phyloP scores from a whole-genome alignment of 2,329 filamentous ascomycete species.

The Didymella sp. region DNA sequence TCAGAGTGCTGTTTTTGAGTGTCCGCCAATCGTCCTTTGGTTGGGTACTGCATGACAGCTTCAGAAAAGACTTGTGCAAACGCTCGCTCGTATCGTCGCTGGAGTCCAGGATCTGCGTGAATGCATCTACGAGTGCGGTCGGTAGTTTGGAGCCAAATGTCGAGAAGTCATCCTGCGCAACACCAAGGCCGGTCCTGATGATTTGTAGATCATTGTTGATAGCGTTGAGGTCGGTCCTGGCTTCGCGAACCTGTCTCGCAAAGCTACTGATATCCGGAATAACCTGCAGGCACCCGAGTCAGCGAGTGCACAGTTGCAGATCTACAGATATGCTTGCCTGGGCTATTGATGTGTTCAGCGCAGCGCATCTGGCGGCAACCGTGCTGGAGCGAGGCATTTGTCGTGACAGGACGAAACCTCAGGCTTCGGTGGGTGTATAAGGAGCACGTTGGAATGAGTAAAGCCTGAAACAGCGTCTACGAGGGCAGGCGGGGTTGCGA shows the following conservation, averaged over 20 bases:
- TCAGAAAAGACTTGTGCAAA: conserved; percentile 40
- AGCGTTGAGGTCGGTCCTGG: conserved; percentile 42
- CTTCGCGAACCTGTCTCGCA: conserved; percentile 42
- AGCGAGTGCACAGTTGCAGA: conserved; percentile 18
- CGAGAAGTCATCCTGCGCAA: conserved; percentile 45
- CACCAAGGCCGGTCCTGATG: conserved; percentile 41
- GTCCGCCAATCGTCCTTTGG: conserved; percentile 34
- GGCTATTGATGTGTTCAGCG: conserved; percentile 39
- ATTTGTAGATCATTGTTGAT: conserved; percentile 44
- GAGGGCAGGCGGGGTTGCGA: conserved; percentile 14
- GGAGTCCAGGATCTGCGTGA: conserved; percentile 40
- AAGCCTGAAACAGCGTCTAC: conserved; percentile 17
- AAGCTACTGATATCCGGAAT: conserved; percentile 41
- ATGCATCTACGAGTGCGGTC: conserved; percentile 33
- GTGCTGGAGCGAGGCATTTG: conserved; percentile 40
- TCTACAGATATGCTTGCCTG: conserved; percentile 33
- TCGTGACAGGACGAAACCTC: conserved; percentile 10
- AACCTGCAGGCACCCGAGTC: conserved; percentile 30
- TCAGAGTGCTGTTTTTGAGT: conserved; percentile 27
- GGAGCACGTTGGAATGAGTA: conserved; percentile 17
- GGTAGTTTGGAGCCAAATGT: conserved; percentile 27
- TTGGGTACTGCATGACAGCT: conserved; percentile 33
- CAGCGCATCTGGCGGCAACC: conserved; percentile 44
- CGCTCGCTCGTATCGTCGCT: conserved; percentile 37
- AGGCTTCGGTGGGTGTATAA: conserved; percentile 11